A percentile compares a stretch with the other conserved stretches of the same genome.
These are phyloP conservation scores for Termitomyces sp. DNA, from an alignment of 768 basidiomycete genomes.

Conservation along the genomic window DNA sequence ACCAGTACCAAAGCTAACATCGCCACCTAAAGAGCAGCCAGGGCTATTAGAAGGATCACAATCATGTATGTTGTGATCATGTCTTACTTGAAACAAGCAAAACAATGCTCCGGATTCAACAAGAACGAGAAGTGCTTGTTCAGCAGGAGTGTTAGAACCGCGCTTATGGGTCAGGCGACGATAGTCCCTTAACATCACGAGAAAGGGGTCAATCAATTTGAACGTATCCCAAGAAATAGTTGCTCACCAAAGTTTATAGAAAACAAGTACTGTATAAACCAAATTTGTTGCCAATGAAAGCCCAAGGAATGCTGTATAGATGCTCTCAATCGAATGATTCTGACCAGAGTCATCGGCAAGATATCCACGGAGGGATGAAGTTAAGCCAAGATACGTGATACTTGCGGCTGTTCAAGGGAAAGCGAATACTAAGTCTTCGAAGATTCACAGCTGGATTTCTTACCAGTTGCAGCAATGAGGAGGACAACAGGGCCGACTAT, in stretches of 20 bases:
- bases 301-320: slow-evolving; percentile 1
- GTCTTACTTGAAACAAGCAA: not conserved
- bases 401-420: not conserved
- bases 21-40: not conserved
- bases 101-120: not conserved
- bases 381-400: slow-evolving; percentile 8
- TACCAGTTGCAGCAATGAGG: slow-evolving; percentile 5
- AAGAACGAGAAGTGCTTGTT: not conserved
- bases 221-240: not conserved
- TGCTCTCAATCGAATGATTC: not conserved
- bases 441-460: not conserved
- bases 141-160: not conserved
- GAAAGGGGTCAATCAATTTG: not conserved
- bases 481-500: slow-evolving; percentile 1
- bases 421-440: not conserved
- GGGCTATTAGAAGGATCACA: not conserved
- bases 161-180: not conserved
- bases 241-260: not conserved
- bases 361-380: not conserved
- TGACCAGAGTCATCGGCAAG: not conserved
- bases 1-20: not conserved
- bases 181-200: not conserved
- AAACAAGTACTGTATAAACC: not conserved
- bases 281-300: slow-evolving; percentile 4
- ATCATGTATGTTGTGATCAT: not conserved